Evolutionary conservation across 23 red algal species (phyloP).

Genomic region (Chondrus crispus): DNA sequence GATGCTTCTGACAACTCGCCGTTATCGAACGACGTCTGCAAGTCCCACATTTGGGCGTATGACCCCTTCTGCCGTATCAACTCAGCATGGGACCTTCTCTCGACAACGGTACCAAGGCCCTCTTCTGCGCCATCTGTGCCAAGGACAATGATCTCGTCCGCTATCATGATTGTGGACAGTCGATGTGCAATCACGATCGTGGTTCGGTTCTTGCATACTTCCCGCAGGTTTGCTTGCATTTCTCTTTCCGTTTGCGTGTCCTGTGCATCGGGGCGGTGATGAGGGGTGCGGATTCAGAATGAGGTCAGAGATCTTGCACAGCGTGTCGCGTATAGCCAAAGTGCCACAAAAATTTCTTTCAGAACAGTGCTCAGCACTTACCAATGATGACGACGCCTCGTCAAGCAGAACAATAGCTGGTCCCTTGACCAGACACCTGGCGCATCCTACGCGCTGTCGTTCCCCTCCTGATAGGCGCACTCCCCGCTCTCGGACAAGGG

Average conservation of each 20-base stretch:
- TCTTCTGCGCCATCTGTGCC: conserved; percentile 21
- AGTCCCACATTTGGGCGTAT: conserved; percentile 5
- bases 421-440: conserved; percentile 74
- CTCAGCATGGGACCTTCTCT: not conserved
- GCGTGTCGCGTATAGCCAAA: no score
- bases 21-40: not conserved
- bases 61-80: not conserved
- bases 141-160: conserved; percentile 89
- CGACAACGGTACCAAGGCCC: conserved; percentile 5
- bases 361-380: not conserved
- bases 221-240: conserved; percentile 72
- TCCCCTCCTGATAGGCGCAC: conserved; percentile 90
- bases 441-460: conserved; percentile 86
- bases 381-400: conserved; percentile 86
- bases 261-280: no score
- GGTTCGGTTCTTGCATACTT: conserved; percentile 80
- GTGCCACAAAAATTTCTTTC: no score
- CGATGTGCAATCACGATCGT: conserved; percentile 92
- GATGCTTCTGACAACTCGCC: not conserved
- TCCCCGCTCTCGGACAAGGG: conserved; percentile 80
- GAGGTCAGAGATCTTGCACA: no score
- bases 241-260: conserved; percentile 82
- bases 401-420: conserved; percentile 82
- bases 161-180: conserved; percentile 83
- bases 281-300: no score